These are phyloP conservation scores for Leccinum solheimii DNA, from an alignment of 1,284 basidiomycete genomes.

Conservation along the genomic window DNA sequence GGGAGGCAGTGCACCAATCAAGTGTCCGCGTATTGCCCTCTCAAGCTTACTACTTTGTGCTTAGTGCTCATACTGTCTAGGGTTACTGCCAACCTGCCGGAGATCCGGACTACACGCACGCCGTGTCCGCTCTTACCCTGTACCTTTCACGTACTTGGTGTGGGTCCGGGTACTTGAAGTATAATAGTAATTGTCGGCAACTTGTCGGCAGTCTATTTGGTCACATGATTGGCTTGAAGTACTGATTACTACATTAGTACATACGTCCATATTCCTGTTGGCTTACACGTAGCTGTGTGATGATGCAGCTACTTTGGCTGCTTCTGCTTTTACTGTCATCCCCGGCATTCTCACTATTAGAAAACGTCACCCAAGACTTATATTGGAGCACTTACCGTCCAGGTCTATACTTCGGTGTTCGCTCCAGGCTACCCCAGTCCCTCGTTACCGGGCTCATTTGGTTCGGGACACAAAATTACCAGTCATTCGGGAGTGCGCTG, in stretches of 20 bases:
- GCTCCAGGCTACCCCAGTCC: conserved; percentile 81
- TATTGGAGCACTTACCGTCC: conserved; percentile 91
- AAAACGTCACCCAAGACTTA: conserved; percentile 60
- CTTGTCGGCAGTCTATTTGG: not conserved
- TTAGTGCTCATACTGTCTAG: not conserved
- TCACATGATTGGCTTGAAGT: conserved; percentile 15
- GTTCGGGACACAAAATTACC: conserved; percentile 84
- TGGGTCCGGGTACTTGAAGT: not conserved
- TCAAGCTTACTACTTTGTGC: not conserved
- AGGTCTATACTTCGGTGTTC: conserved; percentile 90
- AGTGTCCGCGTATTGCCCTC: conserved; percentile 3
- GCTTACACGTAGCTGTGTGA: not conserved
- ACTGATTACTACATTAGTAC: too few relatives aligned
- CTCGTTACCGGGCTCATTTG: conserved; percentile 91
- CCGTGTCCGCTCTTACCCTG: not conserved
- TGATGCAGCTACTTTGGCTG: conserved; percentile 32
- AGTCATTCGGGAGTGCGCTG: conserved; percentile 63
- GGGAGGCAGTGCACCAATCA: conserved; percentile 7
- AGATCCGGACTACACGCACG: not conserved
- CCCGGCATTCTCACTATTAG: conserved; percentile 15
- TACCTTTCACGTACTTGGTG: not conserved
- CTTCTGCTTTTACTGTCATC: conserved; percentile 29
- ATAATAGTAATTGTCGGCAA: too few relatives aligned
- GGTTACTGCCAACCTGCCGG: too few relatives aligned
- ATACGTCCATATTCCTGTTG: conserved; percentile 1